phyloP scores from a whole-genome alignment of 2,329 filamentous ascomycete species.

The Aspergillus ustus region DNA sequence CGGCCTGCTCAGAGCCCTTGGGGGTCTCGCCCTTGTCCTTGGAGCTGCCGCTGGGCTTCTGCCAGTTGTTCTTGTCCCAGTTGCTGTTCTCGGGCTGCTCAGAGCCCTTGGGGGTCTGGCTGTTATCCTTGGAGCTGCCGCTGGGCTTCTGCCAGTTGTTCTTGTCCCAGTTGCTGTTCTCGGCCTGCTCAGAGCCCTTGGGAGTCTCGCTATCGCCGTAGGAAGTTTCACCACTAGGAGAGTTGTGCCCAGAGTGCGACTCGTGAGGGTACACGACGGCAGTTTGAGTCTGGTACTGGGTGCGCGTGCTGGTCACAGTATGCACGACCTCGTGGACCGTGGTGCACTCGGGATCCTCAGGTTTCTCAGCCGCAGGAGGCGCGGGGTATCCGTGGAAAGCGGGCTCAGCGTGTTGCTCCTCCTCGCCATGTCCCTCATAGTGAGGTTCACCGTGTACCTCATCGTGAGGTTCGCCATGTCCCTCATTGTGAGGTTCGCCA shows the following conservation, averaged over 20 bases:
- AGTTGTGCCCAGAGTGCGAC: neutral
- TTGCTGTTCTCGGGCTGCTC: neutral
- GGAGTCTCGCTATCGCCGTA: neutral
- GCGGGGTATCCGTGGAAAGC: neutral
- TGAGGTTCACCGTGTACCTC: too few species aligned
- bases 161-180: neutral
- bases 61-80: too few species aligned
- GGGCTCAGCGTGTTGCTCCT: neutral
- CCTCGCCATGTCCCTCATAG: neutral
- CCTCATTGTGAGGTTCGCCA: neutral
- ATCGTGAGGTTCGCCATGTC: neutral
- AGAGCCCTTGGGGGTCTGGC: neutral
- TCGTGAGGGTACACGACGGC: neutral
- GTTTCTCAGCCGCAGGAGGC: conserved; percentile 1
- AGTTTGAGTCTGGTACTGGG: conserved; percentile 21
- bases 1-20: neutral
- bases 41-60: too few species aligned
- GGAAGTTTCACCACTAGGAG: too few species aligned
- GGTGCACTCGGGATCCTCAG: conserved; percentile 9
- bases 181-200: neutral
- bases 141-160: too few species aligned
- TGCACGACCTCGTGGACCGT: conserved; percentile 31
- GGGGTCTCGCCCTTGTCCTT: too few species aligned
- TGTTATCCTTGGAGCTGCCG: too few species aligned
- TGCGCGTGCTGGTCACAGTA: conserved; percentile 35